A percentile compares a stretch with the other conserved stretches of the same genome.
Evolutionary conservation across 2,329 filamentous ascomycete species (phyloP).

Genomic region (Colletotrichum euphorbiae): DNA sequence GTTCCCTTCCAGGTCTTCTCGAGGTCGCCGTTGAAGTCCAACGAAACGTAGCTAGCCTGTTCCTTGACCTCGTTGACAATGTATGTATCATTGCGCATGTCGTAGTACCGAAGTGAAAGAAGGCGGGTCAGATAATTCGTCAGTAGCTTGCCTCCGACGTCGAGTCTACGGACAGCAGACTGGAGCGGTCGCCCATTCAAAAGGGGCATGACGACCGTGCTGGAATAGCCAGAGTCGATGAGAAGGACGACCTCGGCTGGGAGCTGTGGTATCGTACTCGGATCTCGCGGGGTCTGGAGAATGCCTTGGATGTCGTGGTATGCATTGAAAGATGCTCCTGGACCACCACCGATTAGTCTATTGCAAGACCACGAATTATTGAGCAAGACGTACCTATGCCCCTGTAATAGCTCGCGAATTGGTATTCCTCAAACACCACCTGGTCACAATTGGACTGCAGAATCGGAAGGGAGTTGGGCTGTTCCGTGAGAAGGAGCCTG

Average conservation of each 20-base stretch:
- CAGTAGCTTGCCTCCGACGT: constrained; percentile 91
- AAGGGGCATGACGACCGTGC: constrained; percentile 90
- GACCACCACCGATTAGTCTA: neutral
- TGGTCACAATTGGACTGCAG: constrained; percentile 94
- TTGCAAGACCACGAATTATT: neutral
- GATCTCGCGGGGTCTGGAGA: constrained; percentile 69
- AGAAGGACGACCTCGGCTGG: constrained; percentile 87
- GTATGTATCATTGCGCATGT: constrained; percentile 93
- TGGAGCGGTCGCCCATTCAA: constrained; percentile 85
- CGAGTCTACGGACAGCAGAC: constrained; percentile 82
- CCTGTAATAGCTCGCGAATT: constrained; percentile 87
- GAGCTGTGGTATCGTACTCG: constrained; percentile 54
- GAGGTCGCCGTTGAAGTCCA: constrained; percentile 81
- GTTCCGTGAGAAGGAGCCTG: constrained; percentile 86
- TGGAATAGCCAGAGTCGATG: constrained; percentile 92
- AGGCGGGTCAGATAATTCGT: constrained; percentile 94
- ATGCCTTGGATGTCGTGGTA: constrained; percentile 82
- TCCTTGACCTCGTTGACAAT: constrained; percentile 98
- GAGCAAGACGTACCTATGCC: constrained; percentile 67
- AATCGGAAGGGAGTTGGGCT: constrained; percentile 82
- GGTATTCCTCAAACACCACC: constrained; percentile 97
- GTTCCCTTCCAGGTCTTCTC: constrained; percentile 88
- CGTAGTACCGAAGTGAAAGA: constrained; percentile 90
- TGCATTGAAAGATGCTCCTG: constrained; percentile 81
- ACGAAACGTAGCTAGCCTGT: constrained; percentile 83